Base-by-base conservation (phyloP, 2,329 filamentous ascomycete species). In the Rhynchosporium graminicola region DNA sequence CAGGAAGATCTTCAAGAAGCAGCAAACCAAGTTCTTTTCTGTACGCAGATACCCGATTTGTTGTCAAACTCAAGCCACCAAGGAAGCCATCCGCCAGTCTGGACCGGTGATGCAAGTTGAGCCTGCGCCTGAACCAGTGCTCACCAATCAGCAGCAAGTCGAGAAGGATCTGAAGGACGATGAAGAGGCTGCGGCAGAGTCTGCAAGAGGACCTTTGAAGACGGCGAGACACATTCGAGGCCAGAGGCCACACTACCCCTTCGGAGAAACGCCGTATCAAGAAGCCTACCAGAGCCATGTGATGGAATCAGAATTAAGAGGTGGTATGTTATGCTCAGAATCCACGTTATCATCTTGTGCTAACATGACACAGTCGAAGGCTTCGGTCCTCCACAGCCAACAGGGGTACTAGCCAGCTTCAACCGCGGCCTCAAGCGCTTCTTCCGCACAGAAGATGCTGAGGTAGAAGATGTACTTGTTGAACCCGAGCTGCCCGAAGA, bases 211-310 rank as follows among this genome's bases (percentile, higher is more conserved):
- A 33, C 57, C 52, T 13, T 31, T 48, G 45, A 64, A 59, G 56
- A 65, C 57, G 38, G 52, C 29, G n/a, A 59, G 65, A 51, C 64
- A 69, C 48, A 65, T 67, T 38, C 48, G 33, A 15, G 66, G 67
- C 7, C 59, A 61, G 43, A 40, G 28, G 26, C 67, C 70, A 3
- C 33, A 62, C 26, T 72, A 70, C 48, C 70, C 70, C 29, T 72
- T 73, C 48, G 72, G 72, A 28, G 71, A 73, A 58, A 72, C 71
- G 5, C 65, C 69, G 31, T 72, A 65, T 59, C 68, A 73, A 48
- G 59, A 65, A 43, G 63, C 63, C 3, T 72, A 59, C 50, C 56
- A 65, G 36, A 70, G 65, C 59, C 69, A 57, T 33, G 51, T 63
- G 38, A 71, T 73, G 63, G 57, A 67, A 43, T 45, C 65, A 20